Evolutionary conservation across 805 yeast genomes (phyloP).

Genomic region (Ogataea thermomethanolica): DNA sequence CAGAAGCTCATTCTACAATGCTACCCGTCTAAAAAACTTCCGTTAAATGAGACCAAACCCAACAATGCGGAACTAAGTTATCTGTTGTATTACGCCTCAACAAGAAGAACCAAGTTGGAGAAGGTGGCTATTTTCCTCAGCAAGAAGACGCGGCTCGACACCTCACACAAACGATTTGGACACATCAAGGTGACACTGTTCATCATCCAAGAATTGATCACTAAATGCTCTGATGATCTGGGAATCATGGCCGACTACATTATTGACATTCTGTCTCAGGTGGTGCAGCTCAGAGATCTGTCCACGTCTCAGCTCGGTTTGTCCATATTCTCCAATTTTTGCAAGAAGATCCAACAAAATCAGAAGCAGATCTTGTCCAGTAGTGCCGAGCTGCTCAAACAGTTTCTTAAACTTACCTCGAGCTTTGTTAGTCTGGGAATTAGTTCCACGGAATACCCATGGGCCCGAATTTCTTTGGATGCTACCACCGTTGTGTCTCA

Average conservation of each 20-base stretch:
- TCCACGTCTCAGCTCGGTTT: constrained; percentile 48
- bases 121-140: constrained; percentile 74
- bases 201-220: constrained; percentile 65
- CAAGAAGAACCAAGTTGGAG: constrained; percentile 82
- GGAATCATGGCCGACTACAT: constrained; percentile 75
- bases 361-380: constrained; percentile 40
- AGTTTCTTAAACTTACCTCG: constrained; percentile 34
- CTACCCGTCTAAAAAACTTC: constrained; percentile 75
- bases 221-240: constrained; percentile 75
- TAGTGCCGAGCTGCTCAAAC: constrained; percentile 40
- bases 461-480: constrained; percentile 43
- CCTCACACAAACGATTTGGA: constrained; percentile 61
- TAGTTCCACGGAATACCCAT: constrained; percentile 29
- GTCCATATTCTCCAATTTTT: constrained; percentile 33
- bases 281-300: constrained; percentile 56
- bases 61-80: constrained; percentile 89
- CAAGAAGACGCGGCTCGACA: constrained; percentile 59
- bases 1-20: constrained; percentile 88
- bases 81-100: constrained; percentile 82
- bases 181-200: constrained; percentile 79
- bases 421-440: constrained; percentile 26
- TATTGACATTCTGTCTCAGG: constrained; percentile 52
- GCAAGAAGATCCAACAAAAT: constrained; percentile 25
- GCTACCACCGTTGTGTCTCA: constrained; percentile 38
- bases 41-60: constrained; percentile 73